phyloP scores from a whole-genome alignment of 106 monocot genomes.

The Dendrobium officinale region DNA sequence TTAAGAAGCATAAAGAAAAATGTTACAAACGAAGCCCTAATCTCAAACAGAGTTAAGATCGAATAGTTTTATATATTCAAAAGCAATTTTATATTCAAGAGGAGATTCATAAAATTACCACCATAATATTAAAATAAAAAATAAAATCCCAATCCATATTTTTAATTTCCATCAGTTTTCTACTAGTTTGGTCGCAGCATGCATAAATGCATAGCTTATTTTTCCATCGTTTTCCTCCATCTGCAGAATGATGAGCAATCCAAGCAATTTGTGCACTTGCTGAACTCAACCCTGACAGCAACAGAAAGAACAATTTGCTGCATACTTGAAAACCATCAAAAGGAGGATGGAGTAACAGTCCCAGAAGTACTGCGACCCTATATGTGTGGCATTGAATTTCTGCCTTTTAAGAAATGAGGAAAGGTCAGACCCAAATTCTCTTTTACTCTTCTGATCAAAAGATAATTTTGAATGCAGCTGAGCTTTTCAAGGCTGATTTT shows the following conservation, averaged over 20 bases:
- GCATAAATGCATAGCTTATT: no score
- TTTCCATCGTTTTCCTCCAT: neutral
- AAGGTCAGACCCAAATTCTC: neutral
- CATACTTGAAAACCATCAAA: constrained; percentile 86
- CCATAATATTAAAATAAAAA: no score
- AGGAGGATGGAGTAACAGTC: constrained; percentile 66
- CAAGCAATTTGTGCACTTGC: constrained; percentile 87
- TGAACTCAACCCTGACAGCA: constrained; percentile 90
- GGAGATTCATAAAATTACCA: no score
- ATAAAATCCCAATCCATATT: no score
- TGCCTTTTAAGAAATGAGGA: constrained; percentile 46
- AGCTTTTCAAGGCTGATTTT: neutral
- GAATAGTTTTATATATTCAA: no score
- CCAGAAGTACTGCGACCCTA: constrained; percentile 66
- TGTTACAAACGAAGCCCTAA: no score
- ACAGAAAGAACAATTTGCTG: constrained; percentile 91
- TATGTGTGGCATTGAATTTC: constrained; percentile 70
- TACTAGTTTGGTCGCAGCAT: no score
- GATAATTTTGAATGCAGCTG: neutral
- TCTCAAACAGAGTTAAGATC: no score
- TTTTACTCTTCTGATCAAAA: neutral
- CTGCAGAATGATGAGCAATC: constrained; percentile 94
- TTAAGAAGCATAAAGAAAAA: no score
- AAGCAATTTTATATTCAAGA: no score
- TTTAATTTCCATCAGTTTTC: no score